Conservation (phyloP, 176 grass and related monocot species). For the Avena insularis region DNA sequence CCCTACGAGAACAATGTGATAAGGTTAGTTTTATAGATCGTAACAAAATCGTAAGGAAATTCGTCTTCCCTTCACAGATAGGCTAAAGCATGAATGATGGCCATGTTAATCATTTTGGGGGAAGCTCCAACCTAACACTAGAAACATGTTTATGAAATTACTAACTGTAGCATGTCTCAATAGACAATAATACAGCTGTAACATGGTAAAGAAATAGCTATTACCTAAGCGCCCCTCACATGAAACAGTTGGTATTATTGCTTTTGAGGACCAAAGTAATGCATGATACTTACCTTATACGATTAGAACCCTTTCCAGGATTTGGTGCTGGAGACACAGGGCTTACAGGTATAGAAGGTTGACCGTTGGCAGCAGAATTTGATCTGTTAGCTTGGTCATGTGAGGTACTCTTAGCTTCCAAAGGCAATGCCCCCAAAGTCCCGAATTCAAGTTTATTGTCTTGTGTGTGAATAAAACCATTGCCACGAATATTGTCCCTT, state of each 20-base stretch:
- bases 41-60: not conserved
- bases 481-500: conserved; percentile 48
- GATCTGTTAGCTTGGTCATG: conserved; percentile 48
- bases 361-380: conserved; percentile 39
- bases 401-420: conserved; percentile 27
- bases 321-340: conserved; percentile 36
- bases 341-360: conserved; percentile 39
- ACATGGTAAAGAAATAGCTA: conserved; percentile 12
- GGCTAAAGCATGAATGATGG: not conserved
- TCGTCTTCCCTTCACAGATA: not conserved
- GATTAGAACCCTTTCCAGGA: conserved; percentile 39
- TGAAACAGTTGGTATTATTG: conserved; percentile 8
- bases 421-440: conserved; percentile 48
- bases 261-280: conserved; percentile 20
- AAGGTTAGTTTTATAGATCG: not conserved
- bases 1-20: not conserved
- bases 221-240: not conserved
- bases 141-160: conserved; percentile 15
- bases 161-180: not conserved
- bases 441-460: conserved; percentile 63
- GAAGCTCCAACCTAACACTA: not conserved
- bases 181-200: conserved; percentile 9
- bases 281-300: conserved; percentile 44
- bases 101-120: not conserved
- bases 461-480: conserved; percentile 49